Conservation (phyloP, 2,329 filamentous ascomycete species). For the Colletotrichum godetiae region DNA sequence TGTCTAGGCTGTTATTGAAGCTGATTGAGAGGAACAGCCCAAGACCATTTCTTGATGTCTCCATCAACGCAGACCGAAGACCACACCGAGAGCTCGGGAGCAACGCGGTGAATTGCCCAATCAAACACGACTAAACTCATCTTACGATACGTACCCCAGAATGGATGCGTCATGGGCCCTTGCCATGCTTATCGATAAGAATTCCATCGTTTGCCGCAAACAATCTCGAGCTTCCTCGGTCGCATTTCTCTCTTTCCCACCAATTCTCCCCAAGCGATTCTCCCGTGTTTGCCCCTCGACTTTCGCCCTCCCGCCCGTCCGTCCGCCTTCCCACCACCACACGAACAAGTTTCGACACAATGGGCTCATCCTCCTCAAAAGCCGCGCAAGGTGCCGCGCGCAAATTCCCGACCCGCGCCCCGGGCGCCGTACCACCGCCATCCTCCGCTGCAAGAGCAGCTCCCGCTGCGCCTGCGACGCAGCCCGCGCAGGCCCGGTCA, state of each 20-base stretch:
- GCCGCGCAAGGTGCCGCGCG: conserved; percentile 53
- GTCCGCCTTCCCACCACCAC: background rate
- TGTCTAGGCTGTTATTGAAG: too few species aligned
- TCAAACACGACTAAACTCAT: background rate
- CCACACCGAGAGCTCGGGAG: background rate
- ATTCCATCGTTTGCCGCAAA: background rate
- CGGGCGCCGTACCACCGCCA: conserved; percentile 39
- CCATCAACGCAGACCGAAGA: background rate
- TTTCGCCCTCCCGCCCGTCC: too few species aligned
- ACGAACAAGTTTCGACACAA: conserved; percentile 34
- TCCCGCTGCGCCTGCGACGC: conserved; percentile 37
- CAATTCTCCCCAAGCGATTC: background rate
- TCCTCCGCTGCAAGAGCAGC: conserved; percentile 27
- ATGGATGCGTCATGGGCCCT: conserved; percentile 27
- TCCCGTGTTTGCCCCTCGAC: background rate
- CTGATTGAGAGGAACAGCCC: background rate
- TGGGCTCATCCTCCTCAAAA: conserved; percentile 62
- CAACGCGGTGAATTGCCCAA: background rate
- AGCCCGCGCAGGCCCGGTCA: conserved; percentile 27
- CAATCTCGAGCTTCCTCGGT: conserved; percentile 12
- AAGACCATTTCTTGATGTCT: background rate
- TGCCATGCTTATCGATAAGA: conserved; percentile 24
- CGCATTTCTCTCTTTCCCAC: background rate
- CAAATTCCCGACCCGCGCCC: conserved; percentile 56
- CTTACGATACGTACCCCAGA: background rate